phyloP scores from a whole-genome alignment of 1,284 basidiomycete species.

The Gomphus bonarii region DNA sequence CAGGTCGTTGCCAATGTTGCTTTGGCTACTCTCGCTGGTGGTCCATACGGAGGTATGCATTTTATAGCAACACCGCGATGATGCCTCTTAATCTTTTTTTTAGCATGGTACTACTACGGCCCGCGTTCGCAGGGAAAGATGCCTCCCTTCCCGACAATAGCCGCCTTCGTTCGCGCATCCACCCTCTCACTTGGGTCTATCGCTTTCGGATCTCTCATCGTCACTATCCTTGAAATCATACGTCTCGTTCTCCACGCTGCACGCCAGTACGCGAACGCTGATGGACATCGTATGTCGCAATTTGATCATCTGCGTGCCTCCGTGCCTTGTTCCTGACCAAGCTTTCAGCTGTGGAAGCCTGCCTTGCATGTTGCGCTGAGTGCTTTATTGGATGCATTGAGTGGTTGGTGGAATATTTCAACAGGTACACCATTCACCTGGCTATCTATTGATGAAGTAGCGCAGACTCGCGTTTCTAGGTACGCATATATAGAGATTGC shows the following conservation, averaged over 20 bases:
- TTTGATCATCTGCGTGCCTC: background rate
- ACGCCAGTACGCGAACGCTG: constrained; percentile 56
- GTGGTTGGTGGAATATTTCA: constrained; percentile 70
- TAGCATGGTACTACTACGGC: constrained; percentile 68
- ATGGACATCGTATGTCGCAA: constrained; percentile 58
- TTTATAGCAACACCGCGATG: constrained; percentile 14
- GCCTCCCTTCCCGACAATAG: constrained; percentile 63
- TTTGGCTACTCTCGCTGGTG: constrained; percentile 71
- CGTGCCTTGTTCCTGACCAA: background rate
- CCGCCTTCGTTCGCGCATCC: constrained; percentile 71
- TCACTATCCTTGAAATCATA: constrained; percentile 75
- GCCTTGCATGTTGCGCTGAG: constrained; percentile 70
- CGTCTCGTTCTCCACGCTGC: constrained; percentile 56
- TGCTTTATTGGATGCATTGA: constrained; percentile 76
- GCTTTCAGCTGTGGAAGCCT: constrained; percentile 52
- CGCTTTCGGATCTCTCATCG: constrained; percentile 83
- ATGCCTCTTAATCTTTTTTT: background rate
- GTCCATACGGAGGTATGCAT: constrained; percentile 39
- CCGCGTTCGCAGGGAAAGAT: constrained; percentile 50
- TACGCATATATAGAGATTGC: constrained; percentile 83
- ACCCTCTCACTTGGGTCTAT: constrained; percentile 83
- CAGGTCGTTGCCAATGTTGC: constrained; percentile 75
- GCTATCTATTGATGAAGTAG: background rate
- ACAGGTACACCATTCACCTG: constrained; percentile 38
- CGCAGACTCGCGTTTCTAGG: constrained; percentile 23